Evolutionary conservation across 192 early-diverging fungal genomes (phyloP).

Genomic region (Phycomyces blakesleeanus): DNA sequence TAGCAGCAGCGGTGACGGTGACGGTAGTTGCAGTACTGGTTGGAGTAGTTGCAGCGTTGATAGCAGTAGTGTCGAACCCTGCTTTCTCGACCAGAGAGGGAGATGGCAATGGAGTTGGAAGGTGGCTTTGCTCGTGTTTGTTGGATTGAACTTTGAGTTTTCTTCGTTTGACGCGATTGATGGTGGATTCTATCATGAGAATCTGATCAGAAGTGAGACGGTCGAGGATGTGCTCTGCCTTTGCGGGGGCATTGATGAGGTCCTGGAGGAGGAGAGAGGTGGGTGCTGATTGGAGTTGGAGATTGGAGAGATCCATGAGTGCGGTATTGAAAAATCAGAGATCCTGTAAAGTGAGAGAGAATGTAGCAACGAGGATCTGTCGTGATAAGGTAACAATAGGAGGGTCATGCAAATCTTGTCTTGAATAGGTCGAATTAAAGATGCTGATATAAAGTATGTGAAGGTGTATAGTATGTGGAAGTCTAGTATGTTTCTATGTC

Average conservation of each 20-base stretch:
- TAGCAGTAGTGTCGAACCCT: background rate
- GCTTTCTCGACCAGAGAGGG: constrained; percentile 1
- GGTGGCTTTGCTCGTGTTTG: constrained; percentile 2
- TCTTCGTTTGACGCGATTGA: constrained; percentile 21
- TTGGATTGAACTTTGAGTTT: constrained; percentile 8
- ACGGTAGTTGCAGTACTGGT: too few species aligned
- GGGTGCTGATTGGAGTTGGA: background rate
- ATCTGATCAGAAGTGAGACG: constrained; percentile 22
- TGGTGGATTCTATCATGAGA: constrained; percentile 17
- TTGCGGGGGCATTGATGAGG: constrained; percentile 25
- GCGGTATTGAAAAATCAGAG: background rate
- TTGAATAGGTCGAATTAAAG: background rate
- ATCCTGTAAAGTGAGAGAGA: background rate
- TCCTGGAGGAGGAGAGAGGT: constrained; percentile 24
- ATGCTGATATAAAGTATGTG: too few species aligned
- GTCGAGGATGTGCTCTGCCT: constrained; percentile 21
- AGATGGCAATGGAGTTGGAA: constrained; percentile 7
- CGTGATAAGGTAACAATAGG: background rate
- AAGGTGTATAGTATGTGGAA: too few species aligned
- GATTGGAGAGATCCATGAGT: background rate
- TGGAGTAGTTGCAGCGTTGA: too few species aligned
- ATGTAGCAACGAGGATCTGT: constrained; percentile 1
- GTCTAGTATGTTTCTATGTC: too few species aligned
- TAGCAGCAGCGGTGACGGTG: too few species aligned
- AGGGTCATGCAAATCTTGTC: constrained; percentile 2